These are phyloP conservation scores for Sporothrix protearum DNA, from an alignment of 2,329 filamentous ascomycete genomes.

Conservation along the genomic window DNA sequence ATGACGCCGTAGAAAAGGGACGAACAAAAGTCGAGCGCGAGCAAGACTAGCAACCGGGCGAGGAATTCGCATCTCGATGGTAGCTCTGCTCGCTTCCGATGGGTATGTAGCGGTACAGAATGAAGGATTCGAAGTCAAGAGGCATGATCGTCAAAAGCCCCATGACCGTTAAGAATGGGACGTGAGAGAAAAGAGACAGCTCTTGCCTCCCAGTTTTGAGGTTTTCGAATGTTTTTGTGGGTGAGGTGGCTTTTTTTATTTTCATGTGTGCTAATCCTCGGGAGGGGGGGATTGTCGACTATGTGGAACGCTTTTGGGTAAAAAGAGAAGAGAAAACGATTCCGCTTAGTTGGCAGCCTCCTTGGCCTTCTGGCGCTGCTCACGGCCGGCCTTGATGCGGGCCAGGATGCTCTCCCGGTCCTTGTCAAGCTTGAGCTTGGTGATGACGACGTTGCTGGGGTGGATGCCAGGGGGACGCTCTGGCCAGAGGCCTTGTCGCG, in stretches of 20 bases:
- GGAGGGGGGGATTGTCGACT: neutral
- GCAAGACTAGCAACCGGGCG: neutral
- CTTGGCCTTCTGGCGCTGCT: constrained; percentile 70
- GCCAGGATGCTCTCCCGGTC: constrained; percentile 85
- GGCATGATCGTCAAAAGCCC: neutral
- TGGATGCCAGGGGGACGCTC: constrained; percentile 89
- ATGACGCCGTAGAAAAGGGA: constrained; percentile 26
- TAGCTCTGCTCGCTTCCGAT: neutral
- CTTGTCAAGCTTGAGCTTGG: constrained; percentile 98
- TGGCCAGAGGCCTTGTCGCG: constrained; percentile 98
- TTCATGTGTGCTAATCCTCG: neutral
- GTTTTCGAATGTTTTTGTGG: constrained; percentile 20
- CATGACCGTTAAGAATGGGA: neutral
- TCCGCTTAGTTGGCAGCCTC: constrained; percentile 50
- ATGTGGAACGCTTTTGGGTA: neutral
- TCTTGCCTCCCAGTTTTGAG: neutral
- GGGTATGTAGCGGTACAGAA: constrained; percentile 21
- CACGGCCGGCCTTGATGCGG: constrained; percentile 76
- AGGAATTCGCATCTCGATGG: constrained; percentile 13
- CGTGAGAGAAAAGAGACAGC: neutral
- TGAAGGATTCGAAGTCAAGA: constrained; percentile 13
- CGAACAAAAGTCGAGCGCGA: neutral
- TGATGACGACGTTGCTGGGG: constrained; percentile 96
- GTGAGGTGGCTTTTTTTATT: constrained; percentile 9
- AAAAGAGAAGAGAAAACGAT: neutral